A percentile compares a stretch with the other conserved stretches of the same genome.
Evolutionary conservation across 345 rosid species (phyloP).

Genomic region (Hibiscus trionum): DNA sequence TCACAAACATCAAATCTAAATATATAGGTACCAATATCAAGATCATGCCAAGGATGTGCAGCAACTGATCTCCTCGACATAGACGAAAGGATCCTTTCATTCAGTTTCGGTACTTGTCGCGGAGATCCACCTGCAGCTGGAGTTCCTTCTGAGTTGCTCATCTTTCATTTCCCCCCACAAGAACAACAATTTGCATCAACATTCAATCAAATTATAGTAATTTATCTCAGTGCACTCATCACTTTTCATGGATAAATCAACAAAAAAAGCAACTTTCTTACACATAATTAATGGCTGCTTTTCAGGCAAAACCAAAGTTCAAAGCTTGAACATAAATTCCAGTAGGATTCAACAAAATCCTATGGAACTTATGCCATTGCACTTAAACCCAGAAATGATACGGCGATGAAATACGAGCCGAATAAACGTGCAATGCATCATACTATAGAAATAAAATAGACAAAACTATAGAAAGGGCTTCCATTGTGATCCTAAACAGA

Average conservation of each 20-base stretch:
- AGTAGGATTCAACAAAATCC: neutral
- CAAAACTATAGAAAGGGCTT: neutral
- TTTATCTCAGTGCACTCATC: neutral
- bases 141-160: constrained; percentile 27
- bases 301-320: neutral
- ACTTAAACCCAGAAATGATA: constrained; percentile 16
- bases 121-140: constrained; percentile 9
- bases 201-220: constrained; percentile 5
- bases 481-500: neutral
- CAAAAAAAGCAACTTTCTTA: neutral
- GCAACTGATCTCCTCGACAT: constrained; percentile 89
- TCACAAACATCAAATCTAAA: neutral
- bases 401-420: neutral
- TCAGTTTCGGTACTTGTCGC: constrained; percentile 44
- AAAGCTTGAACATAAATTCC: neutral
- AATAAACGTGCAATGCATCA: neutral
- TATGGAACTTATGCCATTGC: neutral
- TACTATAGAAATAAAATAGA: neutral
- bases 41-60: constrained; percentile 99
- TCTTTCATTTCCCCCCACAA: constrained; percentile 15
- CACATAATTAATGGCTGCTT: neutral
- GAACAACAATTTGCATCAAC: neutral
- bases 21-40: constrained; percentile 62
- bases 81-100: constrained; percentile 91
- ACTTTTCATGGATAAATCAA: neutral